Evolutionary conservation across 2,329 filamentous ascomycete species (phyloP), one percentile per base, ranked within the genome.

Genomic region (Talaromyces sp.): DNA sequence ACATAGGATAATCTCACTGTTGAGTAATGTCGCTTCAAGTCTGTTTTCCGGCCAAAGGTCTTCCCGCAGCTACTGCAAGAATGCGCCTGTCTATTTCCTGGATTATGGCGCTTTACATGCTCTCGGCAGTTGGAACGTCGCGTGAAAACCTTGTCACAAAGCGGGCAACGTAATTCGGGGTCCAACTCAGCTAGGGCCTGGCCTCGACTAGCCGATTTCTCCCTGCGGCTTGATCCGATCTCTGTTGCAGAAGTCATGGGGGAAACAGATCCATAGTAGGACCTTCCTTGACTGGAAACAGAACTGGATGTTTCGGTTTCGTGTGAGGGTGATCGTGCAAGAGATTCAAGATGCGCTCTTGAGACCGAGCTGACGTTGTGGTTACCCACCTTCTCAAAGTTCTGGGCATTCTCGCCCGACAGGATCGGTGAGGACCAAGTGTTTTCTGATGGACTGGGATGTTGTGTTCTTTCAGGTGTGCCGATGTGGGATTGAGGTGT

Each of bases 91-190:
- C 87, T 86, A 64, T 90, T 84, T 66, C 86, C 84, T 15, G 91
- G 87, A 73, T 95, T 88, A 73, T 97, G 93, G 0, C 89, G 93
- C 73, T 93, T 89, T 84, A 93, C 85, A 75, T 96, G 93, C 35
- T 92, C 90, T 73, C 91, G 93, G 79, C 89, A 92, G 78, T 96
- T 96, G 80, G 94, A 96, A 71, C 87, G 89, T 67, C 93, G 84
- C 69, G 91, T 91, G 75, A 96, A 96, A 17, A 89, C 85, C 75
- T 90, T 91, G 7, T 89, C 88, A 73, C 93, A 97, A 1, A 88
- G 83, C 66, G 87, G 84, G 73, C 93, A 96, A 68, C 87, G 70
- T 88, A 91, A 63, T 89, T 90, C 86, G 89, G 70, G 17, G 15
- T 66, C 64, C 33, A 56, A n/a, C 6, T 56, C 50, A 58, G 13